Evolutionary conservation across 352 stramenopile genomes (phyloP), one percentile per base, ranked within the genome.

Genomic region (Phytophthora litchii): DNA sequence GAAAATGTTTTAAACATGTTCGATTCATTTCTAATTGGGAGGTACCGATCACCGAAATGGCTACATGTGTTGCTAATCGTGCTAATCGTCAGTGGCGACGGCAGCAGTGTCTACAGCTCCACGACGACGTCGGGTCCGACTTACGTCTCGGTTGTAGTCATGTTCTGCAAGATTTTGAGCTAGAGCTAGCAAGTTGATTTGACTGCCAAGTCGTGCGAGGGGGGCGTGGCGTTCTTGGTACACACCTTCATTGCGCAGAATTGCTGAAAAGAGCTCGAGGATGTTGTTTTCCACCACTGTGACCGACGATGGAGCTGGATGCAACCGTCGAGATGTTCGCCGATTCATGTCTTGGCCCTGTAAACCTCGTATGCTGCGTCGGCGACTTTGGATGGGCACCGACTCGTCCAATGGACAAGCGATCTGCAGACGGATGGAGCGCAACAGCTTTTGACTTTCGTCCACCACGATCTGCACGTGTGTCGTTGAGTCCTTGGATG

Each of bases 401-500:
- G 79, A 79, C 19, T 85, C 67, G n/a, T 72, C 77, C 7, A 89
- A 54, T 0, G 79, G 63, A 38, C 75, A 87, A 19, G 75, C 69
- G 3, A 88, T 83, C 44, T 89, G 79, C n/a, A 91, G 53, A 0
- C 77, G 78, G 17, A 91, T 79, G 9, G 78, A 87, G 4, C 75
- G 70, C 16, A 90, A 61, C 23, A 88, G 40, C 48, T 85, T 73
- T 36, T 89, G 80, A 20, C 67, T 71, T 48, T 89, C 80, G 53
- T 91, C 60, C 10, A 92, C 65, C 5, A 88, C 53, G 20, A 95
- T 68, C 63, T 95, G 82, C 25, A 99, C 84, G 31, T 82, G 78
- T 6, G 96, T 97, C 23, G 77, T 76, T 29, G 83, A 70, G 4
- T 76, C 78, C 13, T 91, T 85, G 48, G 89, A 97, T 12, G 96